Conservation (phyloP, 345 rosid species). For the Arabidopsis arenosa region DNA sequence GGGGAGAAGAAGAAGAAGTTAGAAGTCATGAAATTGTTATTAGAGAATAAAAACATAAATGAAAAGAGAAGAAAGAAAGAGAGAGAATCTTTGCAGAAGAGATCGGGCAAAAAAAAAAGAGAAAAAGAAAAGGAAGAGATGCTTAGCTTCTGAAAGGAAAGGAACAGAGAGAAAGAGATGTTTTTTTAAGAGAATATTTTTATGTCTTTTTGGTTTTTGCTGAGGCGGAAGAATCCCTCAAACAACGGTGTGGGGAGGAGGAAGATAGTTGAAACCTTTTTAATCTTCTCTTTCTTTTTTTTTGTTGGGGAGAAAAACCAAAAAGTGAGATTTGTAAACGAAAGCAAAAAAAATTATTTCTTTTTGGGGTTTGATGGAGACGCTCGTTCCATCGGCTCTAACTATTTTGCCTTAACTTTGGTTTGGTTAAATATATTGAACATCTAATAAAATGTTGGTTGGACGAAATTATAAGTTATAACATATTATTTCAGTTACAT, state of each 20-base stretch:
- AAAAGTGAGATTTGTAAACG: conserved; percentile 37
- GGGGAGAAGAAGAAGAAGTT: conserved; percentile 35
- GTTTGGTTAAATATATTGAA: neutral
- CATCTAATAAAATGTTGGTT: too few relatives aligned
- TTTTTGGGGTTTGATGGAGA: conserved; percentile 43
- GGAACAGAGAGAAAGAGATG: conserved; percentile 50
- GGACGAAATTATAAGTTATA: too few relatives aligned
- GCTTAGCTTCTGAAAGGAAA: conserved; percentile 81
- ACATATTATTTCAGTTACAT: too few relatives aligned
- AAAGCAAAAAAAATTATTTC: conserved; percentile 17
- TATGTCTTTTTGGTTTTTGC: conserved; percentile 41
- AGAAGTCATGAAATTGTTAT: conserved; percentile 30
- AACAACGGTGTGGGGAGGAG: conserved; percentile 47
- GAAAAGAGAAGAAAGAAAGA: conserved; percentile 44
- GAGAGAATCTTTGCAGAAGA: conserved; percentile 56
- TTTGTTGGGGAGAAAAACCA: conserved; percentile 17
- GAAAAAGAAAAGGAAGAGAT: conserved; percentile 58
- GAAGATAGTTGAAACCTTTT: conserved; percentile 39
- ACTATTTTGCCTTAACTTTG: conserved; percentile 2
- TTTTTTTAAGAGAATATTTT: conserved; percentile 37
- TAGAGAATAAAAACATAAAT: conserved; percentile 40
- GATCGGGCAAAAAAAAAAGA: conserved; percentile 45
- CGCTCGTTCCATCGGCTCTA: conserved; percentile 20
- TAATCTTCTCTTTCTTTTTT: conserved; percentile 32
- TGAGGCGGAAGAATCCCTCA: conserved; percentile 54